Conservation (phyloP, 169 alveolate genomes). For the Cryptosporidium viatorum region DNA sequence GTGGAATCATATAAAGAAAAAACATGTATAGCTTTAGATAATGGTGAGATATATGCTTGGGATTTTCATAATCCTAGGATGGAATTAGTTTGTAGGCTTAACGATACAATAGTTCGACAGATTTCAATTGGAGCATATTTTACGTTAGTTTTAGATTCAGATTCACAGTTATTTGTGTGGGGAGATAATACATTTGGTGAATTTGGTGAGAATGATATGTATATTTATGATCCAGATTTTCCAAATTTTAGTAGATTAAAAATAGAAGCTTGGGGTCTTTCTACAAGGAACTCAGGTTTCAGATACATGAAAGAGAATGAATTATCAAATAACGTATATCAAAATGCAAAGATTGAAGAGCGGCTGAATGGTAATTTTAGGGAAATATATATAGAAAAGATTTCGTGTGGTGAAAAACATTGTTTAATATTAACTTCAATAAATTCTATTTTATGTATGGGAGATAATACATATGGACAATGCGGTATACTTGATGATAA, state of each 20-base stretch:
- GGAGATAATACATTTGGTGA: conserved; percentile 72
- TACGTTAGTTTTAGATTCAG: conserved; percentile 37
- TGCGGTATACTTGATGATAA: conserved; percentile 58
- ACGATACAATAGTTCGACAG: neutral
- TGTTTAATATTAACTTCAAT: conserved; percentile 32
- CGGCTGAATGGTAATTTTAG: neutral
- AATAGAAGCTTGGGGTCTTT: conserved; percentile 60
- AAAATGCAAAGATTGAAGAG: neutral
- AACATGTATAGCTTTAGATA: conserved; percentile 48
- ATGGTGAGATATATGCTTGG: conserved; percentile 56
- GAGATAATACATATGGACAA: conserved; percentile 72
- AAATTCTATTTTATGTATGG: conserved; percentile 48
- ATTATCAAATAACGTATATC: neutral
- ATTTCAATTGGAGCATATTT: conserved; percentile 70
- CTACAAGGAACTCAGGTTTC: conserved; percentile 1
- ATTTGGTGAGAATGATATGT: conserved; percentile 22
- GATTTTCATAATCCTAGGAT: conserved; percentile 50
- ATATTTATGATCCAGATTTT: conserved; percentile 13
- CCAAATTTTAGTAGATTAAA: conserved; percentile 49
- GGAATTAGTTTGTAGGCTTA: conserved; percentile 16
- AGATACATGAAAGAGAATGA: neutral
- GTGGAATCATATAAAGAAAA: conserved; percentile 37
- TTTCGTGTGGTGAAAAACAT: conserved; percentile 69
- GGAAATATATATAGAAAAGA: conserved; percentile 35
- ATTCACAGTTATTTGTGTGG: conserved; percentile 57